A percentile compares a stretch with the other conserved stretches of the same genome.
Evolutionary conservation across 371 early-diverging fungal species (phyloP).

Genomic region (Smittium mucronatum): DNA sequence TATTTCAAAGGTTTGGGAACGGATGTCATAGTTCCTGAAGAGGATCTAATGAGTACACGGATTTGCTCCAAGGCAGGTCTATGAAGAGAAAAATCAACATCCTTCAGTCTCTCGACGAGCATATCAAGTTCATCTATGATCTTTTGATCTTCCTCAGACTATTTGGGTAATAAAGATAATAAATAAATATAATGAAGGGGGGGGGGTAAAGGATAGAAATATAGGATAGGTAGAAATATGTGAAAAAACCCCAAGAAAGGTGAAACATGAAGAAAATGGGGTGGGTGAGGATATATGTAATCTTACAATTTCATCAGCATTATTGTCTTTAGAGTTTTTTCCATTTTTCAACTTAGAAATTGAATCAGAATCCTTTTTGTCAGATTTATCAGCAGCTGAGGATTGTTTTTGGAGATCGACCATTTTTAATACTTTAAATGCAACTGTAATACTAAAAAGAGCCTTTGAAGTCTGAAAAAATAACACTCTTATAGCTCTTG

Average conservation of each 20-base stretch:
- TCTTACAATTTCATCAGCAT: constrained; percentile 28
- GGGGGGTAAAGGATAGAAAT: not conserved
- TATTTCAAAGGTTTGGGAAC: constrained; percentile 97
- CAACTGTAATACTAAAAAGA: no score
- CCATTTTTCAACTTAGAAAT: not conserved
- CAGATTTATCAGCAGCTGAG: not conserved
- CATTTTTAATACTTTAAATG: no score
- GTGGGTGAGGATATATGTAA: not conserved
- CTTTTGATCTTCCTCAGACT: constrained; percentile 94
- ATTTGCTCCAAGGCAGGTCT: constrained; percentile 76
- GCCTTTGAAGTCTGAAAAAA: no score
- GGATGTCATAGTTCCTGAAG: constrained; percentile 94
- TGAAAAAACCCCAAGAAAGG: not conserved
- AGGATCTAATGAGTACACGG: constrained; percentile 76
- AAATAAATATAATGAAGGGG: not conserved
- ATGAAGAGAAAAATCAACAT: constrained; percentile 50
- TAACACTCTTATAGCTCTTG: no score
- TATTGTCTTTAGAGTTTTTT: constrained; percentile 22
- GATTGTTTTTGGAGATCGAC: not conserved
- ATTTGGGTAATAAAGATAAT: constrained; percentile 8
- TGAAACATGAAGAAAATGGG: not conserved
- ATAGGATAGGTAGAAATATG: not conserved
- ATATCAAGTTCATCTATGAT: constrained; percentile 85
- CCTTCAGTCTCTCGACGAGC: constrained; percentile 80
- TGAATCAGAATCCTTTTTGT: constrained; percentile 19